A percentile compares a stretch with the other conserved stretches of the same genome.
Evolutionary conservation across 306 rosid genomes (phyloP).

Genomic region (Hippophae gyantsensis): DNA sequence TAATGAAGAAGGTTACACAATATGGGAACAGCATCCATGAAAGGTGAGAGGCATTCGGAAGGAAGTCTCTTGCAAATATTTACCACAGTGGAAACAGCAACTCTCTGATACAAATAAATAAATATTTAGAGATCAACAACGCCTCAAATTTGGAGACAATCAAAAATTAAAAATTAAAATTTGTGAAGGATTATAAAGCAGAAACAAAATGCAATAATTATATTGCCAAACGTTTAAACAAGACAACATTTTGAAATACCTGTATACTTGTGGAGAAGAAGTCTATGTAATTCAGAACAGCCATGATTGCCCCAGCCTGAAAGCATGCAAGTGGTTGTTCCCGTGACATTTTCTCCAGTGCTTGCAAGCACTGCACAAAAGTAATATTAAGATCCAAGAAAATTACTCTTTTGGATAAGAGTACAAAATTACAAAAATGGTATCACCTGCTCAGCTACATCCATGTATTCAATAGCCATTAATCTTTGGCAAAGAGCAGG

Average conservation of each 20-base stretch:
- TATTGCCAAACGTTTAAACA: conserved; percentile 5
- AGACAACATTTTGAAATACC: conserved; percentile 32
- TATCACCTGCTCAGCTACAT: conserved; percentile 92
- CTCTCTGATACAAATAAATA: conserved; percentile 49
- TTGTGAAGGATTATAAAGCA: not conserved
- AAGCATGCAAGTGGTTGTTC: conserved; percentile 95
- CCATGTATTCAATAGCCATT: conserved; percentile 69
- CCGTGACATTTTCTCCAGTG: conserved; percentile 91
- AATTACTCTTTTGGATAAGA: conserved; percentile 10
- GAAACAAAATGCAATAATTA: not conserved
- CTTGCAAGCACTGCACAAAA: conserved; percentile 76
- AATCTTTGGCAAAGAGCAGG: conserved; percentile 74
- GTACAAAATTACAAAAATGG: conserved; percentile 9
- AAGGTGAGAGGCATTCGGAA: conserved; percentile 61
- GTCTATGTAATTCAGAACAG: conserved; percentile 73
- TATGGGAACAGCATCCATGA: conserved; percentile 91
- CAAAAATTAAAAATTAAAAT: not conserved
- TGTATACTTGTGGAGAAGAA: conserved; percentile 88
- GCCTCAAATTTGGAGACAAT: conserved; percentile 6
- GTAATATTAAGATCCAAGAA: conserved; percentile 11
- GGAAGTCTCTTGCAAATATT: conserved; percentile 92
- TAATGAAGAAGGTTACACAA: conserved; percentile 89
- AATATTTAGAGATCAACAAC: conserved; percentile 10
- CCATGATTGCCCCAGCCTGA: conserved; percentile 87
- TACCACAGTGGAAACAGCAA: conserved; percentile 90